Base-by-base conservation (phyloP, 805 yeast genomes). In the Sugiyamaella marilandica region DNA sequence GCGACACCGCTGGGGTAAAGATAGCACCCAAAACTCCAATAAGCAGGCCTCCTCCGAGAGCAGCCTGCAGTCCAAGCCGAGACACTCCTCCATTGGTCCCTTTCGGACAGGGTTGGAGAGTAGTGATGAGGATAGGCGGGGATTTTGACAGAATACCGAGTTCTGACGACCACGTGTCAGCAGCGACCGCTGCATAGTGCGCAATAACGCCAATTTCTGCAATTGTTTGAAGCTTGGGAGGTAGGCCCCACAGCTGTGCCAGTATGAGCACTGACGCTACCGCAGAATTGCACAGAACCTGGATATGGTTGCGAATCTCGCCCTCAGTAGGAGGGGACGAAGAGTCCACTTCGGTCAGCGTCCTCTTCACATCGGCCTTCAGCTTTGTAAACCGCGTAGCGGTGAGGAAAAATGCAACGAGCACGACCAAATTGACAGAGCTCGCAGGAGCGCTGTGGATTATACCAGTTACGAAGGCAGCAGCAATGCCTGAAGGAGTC, bases 81-180 rank as follows among this genome's bases (percentile, higher is more conserved):
- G 77, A 64, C 1, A 75, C 69, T 14, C 78, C 79, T 5, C 79
- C 79, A 59, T 75, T 75, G 10, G 78, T 75, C 10, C 79, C 79
- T 18, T 70, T 71, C 2, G 79, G 78, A 46, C 76, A 75, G 10
- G 64, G 62, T 37, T 64, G 55, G 34, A 74, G 62, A 5, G 74
- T 70, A 5, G 77, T 73, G 51, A 75, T 72, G 32, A 75, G 62
- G 19, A 71, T 56, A 2, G 79, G 78, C 2, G 58, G 51, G 14
- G 66, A 47, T 26, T 55, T 61, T 1, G 78, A 71, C 16, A 75
- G 58, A 9, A 75, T 74, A 1, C 79, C 79, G 16, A 75, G 59
- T 51, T 75, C 79, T 1, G 77, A 72, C 2, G 79, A 75, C 74
- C 75, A 74, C 0, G 79, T 74, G 53, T 75, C 79, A 4, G 78